A percentile compares a stretch with the other conserved stretches of the same genome.
These are phyloP conservation scores for Lodderomyces jiufengensis DNA, from an alignment of 1,139 yeast species.

Conservation along the genomic window DNA sequence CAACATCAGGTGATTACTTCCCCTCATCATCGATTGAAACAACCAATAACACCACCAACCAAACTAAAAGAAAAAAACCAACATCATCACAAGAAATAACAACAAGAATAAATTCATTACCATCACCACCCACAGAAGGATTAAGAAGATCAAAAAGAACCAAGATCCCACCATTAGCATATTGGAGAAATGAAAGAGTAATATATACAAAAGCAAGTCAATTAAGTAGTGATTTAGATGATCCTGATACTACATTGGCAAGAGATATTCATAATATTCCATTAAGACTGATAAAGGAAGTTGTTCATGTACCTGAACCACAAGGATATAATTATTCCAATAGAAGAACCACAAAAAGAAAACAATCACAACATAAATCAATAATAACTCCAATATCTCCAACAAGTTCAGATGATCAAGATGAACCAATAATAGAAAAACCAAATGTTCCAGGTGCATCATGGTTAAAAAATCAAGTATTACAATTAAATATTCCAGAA, in stretches of 20 bases:
- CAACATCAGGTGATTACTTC: background rate
- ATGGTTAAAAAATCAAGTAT: slow-evolving; percentile 51
- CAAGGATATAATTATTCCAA: background rate
- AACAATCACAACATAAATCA: slow-evolving; percentile 8
- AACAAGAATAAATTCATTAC: slow-evolving; percentile 20
- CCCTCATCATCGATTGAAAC: background rate
- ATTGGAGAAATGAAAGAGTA: slow-evolving; percentile 80
- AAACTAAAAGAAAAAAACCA: background rate
- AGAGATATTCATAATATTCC: slow-evolving; percentile 38
- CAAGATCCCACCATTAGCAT: slow-evolving; percentile 71
- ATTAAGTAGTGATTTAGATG: slow-evolving; percentile 12
- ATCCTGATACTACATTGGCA: slow-evolving; percentile 35
- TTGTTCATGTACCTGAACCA: slow-evolving; percentile 46
- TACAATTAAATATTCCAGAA: slow-evolving; percentile 51
- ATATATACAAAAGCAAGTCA: slow-evolving; percentile 49
- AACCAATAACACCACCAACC: background rate
- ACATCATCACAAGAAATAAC: slow-evolving; percentile 5
- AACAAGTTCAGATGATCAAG: slow-evolving; percentile 2
- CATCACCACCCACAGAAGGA: slow-evolving; percentile 48
- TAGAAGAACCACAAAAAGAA: slow-evolving; percentile 11
- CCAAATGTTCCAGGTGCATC: slow-evolving; percentile 48
- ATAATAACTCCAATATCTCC: slow-evolving; percentile 9
- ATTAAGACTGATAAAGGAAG: slow-evolving; percentile 58
- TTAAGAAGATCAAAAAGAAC: slow-evolving; percentile 56
- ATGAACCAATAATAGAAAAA: slow-evolving; percentile 18